Evolutionary conservation across 495 filamentous ascomycete genomes (phyloP), one percentile per base, ranked within the genome.

Genomic region (Penicillium coprophilum): DNA sequence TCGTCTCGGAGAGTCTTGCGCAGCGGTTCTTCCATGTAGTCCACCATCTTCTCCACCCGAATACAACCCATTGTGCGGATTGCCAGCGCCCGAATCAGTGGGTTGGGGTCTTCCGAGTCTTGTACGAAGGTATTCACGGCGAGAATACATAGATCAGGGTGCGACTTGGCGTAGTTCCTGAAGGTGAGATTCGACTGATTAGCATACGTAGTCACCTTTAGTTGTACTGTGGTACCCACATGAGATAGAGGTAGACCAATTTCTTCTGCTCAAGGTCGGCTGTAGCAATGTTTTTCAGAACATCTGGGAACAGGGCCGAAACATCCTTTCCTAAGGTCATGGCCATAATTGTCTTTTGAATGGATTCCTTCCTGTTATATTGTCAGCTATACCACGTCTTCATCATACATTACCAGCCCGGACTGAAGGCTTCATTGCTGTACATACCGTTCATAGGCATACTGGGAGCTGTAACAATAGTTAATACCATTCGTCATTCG

Each of bases 41-140:
- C 95, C 58, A 97, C 90, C 88, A 99, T 99, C 75, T 99, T 99
- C 59, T 97, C 94, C 57, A 99, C 94, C 40, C 94, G 82, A 57
- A 99, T 97, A 71, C 94, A 97, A 24, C 94, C 94, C 94, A 99
- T 99, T n/a, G 94, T 99, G 39, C 94, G 83, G 68, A 99, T 96
- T 43, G 94, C 94, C 13, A 99, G 80, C 17, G 94, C 94, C 71
- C 95, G 81, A 61, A 99, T 91, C 6, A 99, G 81, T 2, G 94
- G 94, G 69, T 99, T 99, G 49, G 94, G 94, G 71, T 99, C 94
- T 82, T 99, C 94, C 9, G 94, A 92, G 67, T 99, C 94, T 81
- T 99, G 94, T 19, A 97, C 93, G 63, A 99, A 99, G 23, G 94
- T 99, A 71, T 99, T 99, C 61, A 99, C 94, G 61, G 94, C 94